Evolutionary conservation across 208 protist species (phyloP), one percentile per base, ranked within the genome.

Genomic region (Trypanosoma cruzi): DNA sequence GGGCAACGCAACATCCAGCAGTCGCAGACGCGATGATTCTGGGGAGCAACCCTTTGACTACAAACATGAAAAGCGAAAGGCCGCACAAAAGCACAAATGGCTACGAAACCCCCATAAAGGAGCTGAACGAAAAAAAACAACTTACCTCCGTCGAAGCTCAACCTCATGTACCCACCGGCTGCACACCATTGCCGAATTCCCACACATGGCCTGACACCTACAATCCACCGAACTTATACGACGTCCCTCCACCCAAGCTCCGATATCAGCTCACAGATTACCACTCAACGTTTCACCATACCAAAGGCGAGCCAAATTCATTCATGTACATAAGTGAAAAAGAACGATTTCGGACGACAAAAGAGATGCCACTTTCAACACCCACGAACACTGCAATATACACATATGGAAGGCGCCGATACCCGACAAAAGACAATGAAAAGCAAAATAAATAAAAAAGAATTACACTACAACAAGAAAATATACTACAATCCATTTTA

Each of bases 201-300:
- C 13, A 55, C 13, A 36, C n/a, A 37, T 57, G 34, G 62, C 42
- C 11, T 49, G 29, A 8, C 22, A 56, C 18, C 0, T 59, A 54
- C 16, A 40, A 6, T 16, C 53, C 64, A 20, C 52, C 55, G 18
- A 36, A 59, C 22, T 26, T 31, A 20, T 54, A 64, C 53, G 22
- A 64, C 4, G 54, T 66, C 1, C 55, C 68, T 54, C 52, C 68
- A 49, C 68, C 69, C 2, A 74, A 74, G 48, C 18, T 64, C 14
- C 24, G 69, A 20, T 67, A 61, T 46, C 59, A 68, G 24, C 62
- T 68, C 16, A 74, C 44, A 18, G 59, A 74, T 32, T 74, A 74
- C 28, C 69, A 65, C 32, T 44, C 50, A 5, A 74, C 69, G 20
- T 67, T 74, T 58, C 2, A 40, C n/a, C 3, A 54, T n/a, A 67